Percentiles rank a stretch among this genome's conserved stretches.
phyloP scores from a whole-genome alignment of 2,329 filamentous ascomycete genomes.

The Aureobasidium sp. region DNA sequence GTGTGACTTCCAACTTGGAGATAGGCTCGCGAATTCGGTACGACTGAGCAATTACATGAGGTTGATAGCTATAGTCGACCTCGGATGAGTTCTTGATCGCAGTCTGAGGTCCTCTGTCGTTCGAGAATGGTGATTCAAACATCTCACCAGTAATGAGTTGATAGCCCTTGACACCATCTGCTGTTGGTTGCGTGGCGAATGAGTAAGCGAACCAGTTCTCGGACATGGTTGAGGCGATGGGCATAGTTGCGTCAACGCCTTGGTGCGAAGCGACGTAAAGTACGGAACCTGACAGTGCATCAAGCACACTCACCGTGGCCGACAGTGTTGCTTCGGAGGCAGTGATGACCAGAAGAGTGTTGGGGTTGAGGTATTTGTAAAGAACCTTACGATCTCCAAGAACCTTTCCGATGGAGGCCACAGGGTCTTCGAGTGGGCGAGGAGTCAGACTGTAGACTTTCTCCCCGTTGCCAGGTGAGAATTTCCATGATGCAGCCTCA shows the following conservation, averaged over 20 bases:
- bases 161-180: constrained; percentile 65
- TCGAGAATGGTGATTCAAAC: constrained; percentile 75
- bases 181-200: constrained; percentile 51
- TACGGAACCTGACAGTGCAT: constrained; percentile 77
- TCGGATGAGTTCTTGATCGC: constrained; percentile 66
- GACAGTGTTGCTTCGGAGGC: constrained; percentile 51
- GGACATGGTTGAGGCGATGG: constrained; percentile 69
- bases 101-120: constrained; percentile 76
- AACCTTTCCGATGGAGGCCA: constrained; percentile 92
- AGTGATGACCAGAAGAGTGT: constrained; percentile 69
- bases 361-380: constrained; percentile 95
- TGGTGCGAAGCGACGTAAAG: constrained; percentile 64
- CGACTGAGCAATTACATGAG: constrained; percentile 70
- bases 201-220: constrained; percentile 97
- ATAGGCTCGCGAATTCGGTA: constrained; percentile 78
- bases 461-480: constrained; percentile 59
- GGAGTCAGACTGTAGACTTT: constrained; percentile 62
- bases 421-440: constrained; percentile 69
- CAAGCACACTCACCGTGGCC: constrained; percentile 71
- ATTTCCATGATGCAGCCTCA: constrained; percentile 55
- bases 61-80: constrained; percentile 59
- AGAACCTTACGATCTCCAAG: constrained; percentile 86
- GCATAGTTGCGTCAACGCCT: constrained; percentile 66
- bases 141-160: constrained; percentile 82
- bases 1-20: constrained; percentile 70